Conservation (phyloP, 148 eudicot genomes). For the Camellia japonica region DNA sequence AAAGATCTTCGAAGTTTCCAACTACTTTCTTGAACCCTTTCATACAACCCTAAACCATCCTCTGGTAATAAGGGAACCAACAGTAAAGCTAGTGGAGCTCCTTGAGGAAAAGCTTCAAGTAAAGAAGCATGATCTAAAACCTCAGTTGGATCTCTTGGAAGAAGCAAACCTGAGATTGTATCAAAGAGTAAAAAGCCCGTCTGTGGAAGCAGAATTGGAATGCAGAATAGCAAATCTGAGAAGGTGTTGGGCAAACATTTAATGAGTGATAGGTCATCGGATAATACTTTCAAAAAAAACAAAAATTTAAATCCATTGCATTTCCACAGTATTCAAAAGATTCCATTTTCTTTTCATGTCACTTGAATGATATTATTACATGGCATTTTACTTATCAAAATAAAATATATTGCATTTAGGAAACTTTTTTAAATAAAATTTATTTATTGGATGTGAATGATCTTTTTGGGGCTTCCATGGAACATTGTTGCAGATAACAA, state of each 20-base stretch:
- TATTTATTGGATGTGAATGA: background rate
- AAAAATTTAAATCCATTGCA: background rate
- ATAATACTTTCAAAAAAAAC: background rate
- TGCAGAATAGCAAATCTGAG: conserved; percentile 48
- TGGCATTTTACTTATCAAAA: too few species aligned
- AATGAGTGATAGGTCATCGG: background rate
- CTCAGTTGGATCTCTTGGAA: conserved; percentile 39
- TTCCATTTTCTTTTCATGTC: background rate
- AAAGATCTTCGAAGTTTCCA: too few species aligned
- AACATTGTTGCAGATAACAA: background rate
- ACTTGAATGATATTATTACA: background rate
- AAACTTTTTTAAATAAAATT: background rate
- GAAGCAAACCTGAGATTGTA: conserved; percentile 49
- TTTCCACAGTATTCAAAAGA: background rate
- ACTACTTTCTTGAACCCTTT: too few species aligned
- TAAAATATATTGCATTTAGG: background rate
- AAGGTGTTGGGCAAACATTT: conserved; percentile 42
- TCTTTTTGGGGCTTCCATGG: background rate
- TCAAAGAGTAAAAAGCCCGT: conserved; percentile 38
- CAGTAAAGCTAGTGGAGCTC: conserved; percentile 27
- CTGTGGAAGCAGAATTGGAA: conserved; percentile 42
- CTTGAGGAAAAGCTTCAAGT: conserved; percentile 33
- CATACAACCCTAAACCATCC: conserved; percentile 16
- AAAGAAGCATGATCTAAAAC: conserved; percentile 49
- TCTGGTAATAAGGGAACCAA: conserved; percentile 35